Percentiles rank a stretch among this genome's conserved stretches.
phyloP scores from a whole-genome alignment of 768 basidiomycete species.

The Infundibulicybe gibba region DNA sequence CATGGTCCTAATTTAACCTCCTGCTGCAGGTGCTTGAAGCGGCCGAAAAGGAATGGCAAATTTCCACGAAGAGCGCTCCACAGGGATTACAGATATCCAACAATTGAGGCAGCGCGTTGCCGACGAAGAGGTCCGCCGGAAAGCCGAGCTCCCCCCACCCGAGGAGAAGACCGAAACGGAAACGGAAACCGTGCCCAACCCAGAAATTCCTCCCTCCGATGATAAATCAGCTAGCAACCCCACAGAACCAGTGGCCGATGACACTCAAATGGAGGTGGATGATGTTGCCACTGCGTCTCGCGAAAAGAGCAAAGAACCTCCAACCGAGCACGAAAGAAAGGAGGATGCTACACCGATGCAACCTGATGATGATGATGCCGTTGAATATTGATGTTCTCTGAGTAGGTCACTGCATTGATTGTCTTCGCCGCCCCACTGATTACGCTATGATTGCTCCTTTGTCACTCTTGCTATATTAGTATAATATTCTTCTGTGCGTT shows the following conservation, averaged over 20 bases:
- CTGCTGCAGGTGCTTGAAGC: conserved; percentile 52
- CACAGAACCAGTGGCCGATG: conserved; percentile 9
- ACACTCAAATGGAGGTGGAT: conserved; percentile 36
- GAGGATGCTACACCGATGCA: conserved; percentile 51
- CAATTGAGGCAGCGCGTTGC: conserved; percentile 60
- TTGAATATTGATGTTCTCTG: conserved; percentile 58
- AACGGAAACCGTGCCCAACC: conserved; percentile 14
- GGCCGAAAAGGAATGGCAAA: conserved; percentile 63
- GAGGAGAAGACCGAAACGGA: conserved; percentile 35
- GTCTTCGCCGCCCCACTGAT: neutral
- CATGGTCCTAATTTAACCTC: neutral
- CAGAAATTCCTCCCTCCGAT: conserved; percentile 2
- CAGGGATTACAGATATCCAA: conserved; percentile 59
- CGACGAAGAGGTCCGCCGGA: conserved; percentile 58
- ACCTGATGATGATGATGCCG: conserved; percentile 77
- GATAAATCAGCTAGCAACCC: conserved; percentile 7
- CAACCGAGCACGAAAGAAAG: conserved; percentile 42
- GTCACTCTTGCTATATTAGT: conserved; percentile 9
- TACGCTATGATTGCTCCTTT: neutral
- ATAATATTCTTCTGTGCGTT: conserved; percentile 25
- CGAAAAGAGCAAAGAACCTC: conserved; percentile 32
- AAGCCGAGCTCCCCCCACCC: conserved; percentile 21
- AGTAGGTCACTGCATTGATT: conserved; percentile 9
- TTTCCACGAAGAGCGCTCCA: conserved; percentile 58
- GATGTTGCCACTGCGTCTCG: conserved; percentile 21